Evolutionary conservation across 495 filamentous ascomycete species (phyloP).

Genomic region (Penicillium psychrofluorescens): DNA sequence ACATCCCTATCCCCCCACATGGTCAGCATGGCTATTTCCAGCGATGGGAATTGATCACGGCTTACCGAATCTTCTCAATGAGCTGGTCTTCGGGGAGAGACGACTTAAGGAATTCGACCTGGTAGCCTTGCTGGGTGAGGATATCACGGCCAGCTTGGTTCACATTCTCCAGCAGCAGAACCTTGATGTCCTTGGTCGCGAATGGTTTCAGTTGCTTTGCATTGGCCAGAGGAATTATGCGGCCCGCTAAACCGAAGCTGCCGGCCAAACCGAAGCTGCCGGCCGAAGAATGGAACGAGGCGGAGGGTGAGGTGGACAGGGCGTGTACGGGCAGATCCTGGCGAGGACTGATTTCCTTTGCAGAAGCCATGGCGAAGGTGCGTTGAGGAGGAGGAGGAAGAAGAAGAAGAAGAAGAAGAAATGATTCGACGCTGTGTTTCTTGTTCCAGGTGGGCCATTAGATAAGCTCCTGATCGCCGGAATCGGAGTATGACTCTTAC

Average conservation of each 20-base stretch:
- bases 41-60: constrained; percentile 2
- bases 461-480: constrained; percentile 21
- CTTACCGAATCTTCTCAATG: constrained; percentile 90
- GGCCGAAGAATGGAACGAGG: constrained; percentile 60
- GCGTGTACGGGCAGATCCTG: constrained; percentile 28
- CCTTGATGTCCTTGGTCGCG: constrained; percentile 89
- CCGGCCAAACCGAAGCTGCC: constrained; percentile 17
- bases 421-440: constrained; percentile 3
- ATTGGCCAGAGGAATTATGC: constrained; percentile 26
- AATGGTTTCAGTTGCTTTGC: constrained; percentile 92
- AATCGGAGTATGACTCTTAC: constrained; percentile 10
- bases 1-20: constrained; percentile 56
- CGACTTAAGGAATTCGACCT: constrained; percentile 85
- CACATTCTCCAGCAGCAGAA: constrained; percentile 91
- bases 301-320: constrained; percentile 55
- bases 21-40: no score
- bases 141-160: constrained; percentile 84
- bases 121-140: constrained; percentile 80
- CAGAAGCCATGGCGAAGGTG: constrained; percentile 10
- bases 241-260: constrained; percentile 18
- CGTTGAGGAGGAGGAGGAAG: background rate
- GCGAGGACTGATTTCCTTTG: constrained; percentile 27
- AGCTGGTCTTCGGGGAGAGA: constrained; percentile 88
- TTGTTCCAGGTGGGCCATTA: constrained; percentile 6
- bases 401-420: background rate